Conservation (phyloP, 1,139 yeast genomes). For the Candida sp. region DNA sequence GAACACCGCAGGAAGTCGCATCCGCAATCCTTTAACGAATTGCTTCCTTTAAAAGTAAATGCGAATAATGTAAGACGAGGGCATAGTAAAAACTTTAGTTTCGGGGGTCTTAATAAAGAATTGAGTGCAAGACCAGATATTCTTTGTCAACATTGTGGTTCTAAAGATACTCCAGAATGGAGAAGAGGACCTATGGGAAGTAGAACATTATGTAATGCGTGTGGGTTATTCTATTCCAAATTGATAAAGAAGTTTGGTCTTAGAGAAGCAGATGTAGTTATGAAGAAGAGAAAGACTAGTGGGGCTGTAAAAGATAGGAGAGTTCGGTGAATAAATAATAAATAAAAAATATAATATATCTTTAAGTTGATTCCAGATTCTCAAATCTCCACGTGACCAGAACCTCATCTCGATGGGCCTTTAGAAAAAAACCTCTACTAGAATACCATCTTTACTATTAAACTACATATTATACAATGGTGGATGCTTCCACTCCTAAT, state of each 20-base stretch:
- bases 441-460: not conserved
- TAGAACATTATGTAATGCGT: constrained; percentile 44
- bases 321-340: constrained; percentile 7
- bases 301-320: constrained; percentile 19
- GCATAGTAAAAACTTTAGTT: not conserved
- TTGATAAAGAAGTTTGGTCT: constrained; percentile 24
- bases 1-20: constrained; percentile 2
- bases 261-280: constrained; percentile 19
- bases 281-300: constrained; percentile 20
- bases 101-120: constrained; percentile 16
- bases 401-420: not conserved
- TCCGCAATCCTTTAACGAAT: not conserved
- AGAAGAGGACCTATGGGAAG: constrained; percentile 44
- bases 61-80: not conserved
- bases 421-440: not conserved
- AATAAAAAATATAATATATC: no score
- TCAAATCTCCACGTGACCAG: not conserved
- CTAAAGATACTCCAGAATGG: constrained; percentile 44
- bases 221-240: constrained; percentile 41
- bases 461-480: not conserved
- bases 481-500: constrained; percentile 6
- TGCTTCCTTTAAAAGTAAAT: not conserved
- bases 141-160: constrained; percentile 26
- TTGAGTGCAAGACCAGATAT: constrained; percentile 13
- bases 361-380: not conserved